phyloP scores from a whole-genome alignment of 1,284 basidiomycete genomes.

The Neolentinus lepideus region DNA sequence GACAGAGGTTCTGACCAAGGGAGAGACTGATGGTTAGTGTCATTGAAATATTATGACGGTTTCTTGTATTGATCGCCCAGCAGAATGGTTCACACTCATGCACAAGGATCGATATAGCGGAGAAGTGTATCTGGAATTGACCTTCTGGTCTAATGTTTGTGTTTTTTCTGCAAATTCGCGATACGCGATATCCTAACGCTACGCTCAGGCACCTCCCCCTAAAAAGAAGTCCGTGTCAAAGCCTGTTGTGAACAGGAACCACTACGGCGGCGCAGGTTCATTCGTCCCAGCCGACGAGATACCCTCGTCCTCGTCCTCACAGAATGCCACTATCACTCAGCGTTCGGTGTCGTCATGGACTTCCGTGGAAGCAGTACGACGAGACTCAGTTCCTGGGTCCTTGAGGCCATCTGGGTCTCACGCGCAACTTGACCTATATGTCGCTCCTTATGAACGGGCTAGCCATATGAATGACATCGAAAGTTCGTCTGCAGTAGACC shows the following conservation, averaged over 20 bases:
- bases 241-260: slow-evolving; percentile 40
- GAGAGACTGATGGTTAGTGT: slow-evolving; percentile 89
- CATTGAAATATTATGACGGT: neutral
- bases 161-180: neutral
- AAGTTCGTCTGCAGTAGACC: slow-evolving; percentile 35
- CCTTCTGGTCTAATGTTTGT: slow-evolving; percentile 92
- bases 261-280: slow-evolving; percentile 71
- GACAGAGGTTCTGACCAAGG: slow-evolving; percentile 86
- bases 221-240: slow-evolving; percentile 56
- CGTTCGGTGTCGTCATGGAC: slow-evolving; percentile 29
- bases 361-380: slow-evolving; percentile 30
- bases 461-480: slow-evolving; percentile 25
- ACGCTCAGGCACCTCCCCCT: slow-evolving; percentile 59
- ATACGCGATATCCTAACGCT: slow-evolving; percentile 4
- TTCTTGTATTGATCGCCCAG: neutral
- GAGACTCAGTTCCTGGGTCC: slow-evolving; percentile 50
- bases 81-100: slow-evolving; percentile 91
- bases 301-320: slow-evolving; percentile 12
- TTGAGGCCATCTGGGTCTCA: slow-evolving; percentile 52
- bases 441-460: slow-evolving; percentile 52
- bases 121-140: slow-evolving; percentile 91
- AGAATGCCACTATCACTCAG: slow-evolving; percentile 20
- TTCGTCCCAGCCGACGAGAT: slow-evolving; percentile 54
- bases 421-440: slow-evolving; percentile 62
- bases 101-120: slow-evolving; percentile 91